Conservation (phyloP, 768 basidiomycete species). For the Boletus subparvulus region DNA sequence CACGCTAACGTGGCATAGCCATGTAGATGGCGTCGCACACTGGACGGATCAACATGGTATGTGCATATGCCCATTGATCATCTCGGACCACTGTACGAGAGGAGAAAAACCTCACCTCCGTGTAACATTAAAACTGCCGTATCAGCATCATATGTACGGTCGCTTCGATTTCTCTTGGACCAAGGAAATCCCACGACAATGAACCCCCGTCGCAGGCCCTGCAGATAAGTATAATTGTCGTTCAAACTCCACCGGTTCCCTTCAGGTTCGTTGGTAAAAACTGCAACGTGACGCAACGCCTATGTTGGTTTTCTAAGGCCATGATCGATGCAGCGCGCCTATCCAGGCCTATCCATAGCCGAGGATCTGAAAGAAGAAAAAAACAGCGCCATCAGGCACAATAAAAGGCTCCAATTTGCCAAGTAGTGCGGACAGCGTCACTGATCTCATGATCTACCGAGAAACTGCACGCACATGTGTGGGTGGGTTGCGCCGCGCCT, state of each 20-base stretch:
- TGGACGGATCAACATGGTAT: neutral
- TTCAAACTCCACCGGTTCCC: neutral
- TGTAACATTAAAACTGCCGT: neutral
- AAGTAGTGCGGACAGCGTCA: neutral
- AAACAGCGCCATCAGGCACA: neutral
- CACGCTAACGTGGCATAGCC: neutral
- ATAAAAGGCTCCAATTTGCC: neutral
- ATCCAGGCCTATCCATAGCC: too few relatives aligned
- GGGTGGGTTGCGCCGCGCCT: too few relatives aligned
- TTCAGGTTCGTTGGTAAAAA: neutral
- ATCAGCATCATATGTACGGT: too few relatives aligned
- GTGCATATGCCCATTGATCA: neutral
- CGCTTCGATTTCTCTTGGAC: neutral
- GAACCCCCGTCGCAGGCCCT: neutral
- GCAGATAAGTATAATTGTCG: neutral
- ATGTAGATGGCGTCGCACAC: neutral
- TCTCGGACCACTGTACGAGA: neutral
- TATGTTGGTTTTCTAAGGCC: neutral
- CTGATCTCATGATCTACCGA: slow-evolving; percentile 5
- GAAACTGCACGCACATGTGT: too few relatives aligned
- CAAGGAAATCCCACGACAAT: neutral
- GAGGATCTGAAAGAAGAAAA: too few relatives aligned
- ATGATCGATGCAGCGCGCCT: too few relatives aligned
- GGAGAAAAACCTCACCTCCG: neutral
- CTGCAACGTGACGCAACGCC: neutral